Evolutionary conservation across 73 alveolate genomes (phyloP).

Genomic region (Stentor roeselii): DNA sequence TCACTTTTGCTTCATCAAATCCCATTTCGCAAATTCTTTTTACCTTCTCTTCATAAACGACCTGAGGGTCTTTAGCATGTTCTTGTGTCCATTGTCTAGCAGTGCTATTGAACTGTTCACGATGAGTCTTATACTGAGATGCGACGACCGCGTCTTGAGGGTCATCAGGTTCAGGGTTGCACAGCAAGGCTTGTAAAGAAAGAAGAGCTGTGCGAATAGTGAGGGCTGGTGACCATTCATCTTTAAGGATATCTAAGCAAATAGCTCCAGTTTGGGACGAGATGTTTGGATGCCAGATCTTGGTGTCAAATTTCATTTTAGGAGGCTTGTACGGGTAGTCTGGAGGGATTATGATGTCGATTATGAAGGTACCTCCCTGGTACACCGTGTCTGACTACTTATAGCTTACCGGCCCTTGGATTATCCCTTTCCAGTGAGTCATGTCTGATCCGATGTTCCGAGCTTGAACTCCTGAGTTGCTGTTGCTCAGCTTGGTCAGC

Average conservation of each 20-base stretch:
- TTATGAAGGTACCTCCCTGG: constrained; percentile 74
- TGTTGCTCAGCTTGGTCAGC: too few relatives aligned
- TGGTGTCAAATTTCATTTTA: constrained; percentile 86
- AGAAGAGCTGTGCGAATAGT: constrained; percentile 91
- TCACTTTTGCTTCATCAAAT: constrained; percentile 60
- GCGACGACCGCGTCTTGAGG: constrained; percentile 87
- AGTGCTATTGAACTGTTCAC: constrained; percentile 51
- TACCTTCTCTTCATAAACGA: constrained; percentile 42
- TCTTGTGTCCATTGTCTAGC: constrained; percentile 65
- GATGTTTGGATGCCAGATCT: constrained; percentile 93
- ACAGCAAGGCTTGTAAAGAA: constrained; percentile 85
- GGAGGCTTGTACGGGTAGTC: constrained; percentile 89
- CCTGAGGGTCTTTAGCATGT: constrained; percentile 50
- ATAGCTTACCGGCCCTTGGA: constrained; percentile 52
- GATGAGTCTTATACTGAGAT: constrained; percentile 55
- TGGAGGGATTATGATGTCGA: constrained; percentile 84
- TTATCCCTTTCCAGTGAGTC: constrained; percentile 74
- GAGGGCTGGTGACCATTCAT: constrained; percentile 96
- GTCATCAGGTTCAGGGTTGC: constrained; percentile 89
- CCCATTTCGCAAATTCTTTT: constrained; percentile 65
- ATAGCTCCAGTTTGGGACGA: constrained; percentile 78
- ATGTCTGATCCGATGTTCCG: constrained; percentile 45
- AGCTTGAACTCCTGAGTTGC: constrained; percentile 43
- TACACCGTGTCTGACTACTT: constrained; percentile 53
- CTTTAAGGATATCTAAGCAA: constrained; percentile 86